Evolutionary conservation across 2,329 filamentous ascomycete species (phyloP), one percentile per base, ranked within the genome.

Genomic region (Aquanectria penicillioides): DNA sequence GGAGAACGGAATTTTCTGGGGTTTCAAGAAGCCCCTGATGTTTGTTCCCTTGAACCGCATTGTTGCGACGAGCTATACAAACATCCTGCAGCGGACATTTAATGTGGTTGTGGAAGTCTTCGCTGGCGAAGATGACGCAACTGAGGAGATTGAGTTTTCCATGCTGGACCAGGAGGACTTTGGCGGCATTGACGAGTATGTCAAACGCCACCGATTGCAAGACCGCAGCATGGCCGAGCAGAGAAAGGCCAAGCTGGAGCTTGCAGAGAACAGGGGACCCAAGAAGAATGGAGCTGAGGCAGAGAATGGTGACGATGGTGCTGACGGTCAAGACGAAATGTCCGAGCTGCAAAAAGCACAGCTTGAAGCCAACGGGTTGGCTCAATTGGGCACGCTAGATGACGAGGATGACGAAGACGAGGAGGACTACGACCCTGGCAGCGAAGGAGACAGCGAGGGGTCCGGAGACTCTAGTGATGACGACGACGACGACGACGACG

Each of bases 101-200:
- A 90, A 90, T 66, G 81, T 91, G 38, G 85, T 84, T 2, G 80
- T 90, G 1, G 87, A 90, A 68, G 79, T 88, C 5, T 85, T 85
- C 48, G 74, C 78, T 0, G 77, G 73, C 5, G 79, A 78, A 10
- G 79, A 76, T 13, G 81, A 82, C 33, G 74, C 71, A 11, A 84
- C 79, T 2, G 84, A 88, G 61, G 88, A 90, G 68, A 75, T 89
- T 18, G 88, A 90, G 70, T 90, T 90, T 62, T 80, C 80, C 31
- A 90, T 90, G 88, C 72, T 91, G 15, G 88, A 91, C 66, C 88
- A 91, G 73, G 86, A 87, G 63, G 87, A 91, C 69, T 90, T 88
- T 59, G 78, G 75, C 5, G 84, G 82, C 18, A 90, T 91, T 60
- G 86, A 89, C 66, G 81, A 84, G 62, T 91, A 88, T 67, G 80